phyloP scores from a whole-genome alignment of 106 monocot species.

The Acanthochlamys bracteata region DNA sequence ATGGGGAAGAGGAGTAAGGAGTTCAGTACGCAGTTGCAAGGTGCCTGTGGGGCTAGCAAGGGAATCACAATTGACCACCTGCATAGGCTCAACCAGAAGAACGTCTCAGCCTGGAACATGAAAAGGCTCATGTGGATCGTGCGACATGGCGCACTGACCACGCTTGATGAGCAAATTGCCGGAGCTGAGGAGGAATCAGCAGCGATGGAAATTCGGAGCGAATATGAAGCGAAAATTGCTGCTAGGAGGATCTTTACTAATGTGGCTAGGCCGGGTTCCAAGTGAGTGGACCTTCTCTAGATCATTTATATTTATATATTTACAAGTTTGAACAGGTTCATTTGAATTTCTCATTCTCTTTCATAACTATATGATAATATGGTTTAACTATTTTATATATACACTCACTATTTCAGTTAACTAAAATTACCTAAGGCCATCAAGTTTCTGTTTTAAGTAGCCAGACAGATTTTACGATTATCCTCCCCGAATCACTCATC shows the following conservation, averaged over 20 bases:
- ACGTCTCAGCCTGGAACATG: slow-evolving; percentile 9
- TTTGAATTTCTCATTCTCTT: too few species aligned
- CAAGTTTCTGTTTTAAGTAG: neutral
- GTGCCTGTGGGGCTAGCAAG: neutral
- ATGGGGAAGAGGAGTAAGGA: slow-evolving; percentile 28
- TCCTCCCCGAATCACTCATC: too few species aligned
- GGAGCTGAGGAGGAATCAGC: slow-evolving; percentile 22
- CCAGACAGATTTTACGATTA: too few species aligned
- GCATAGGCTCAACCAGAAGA: slow-evolving; percentile 25
- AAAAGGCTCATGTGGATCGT: slow-evolving; percentile 8
- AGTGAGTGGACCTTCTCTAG: slow-evolving; percentile 16
- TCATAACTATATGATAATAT: too few species aligned
- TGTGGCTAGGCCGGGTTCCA: slow-evolving; percentile 29
- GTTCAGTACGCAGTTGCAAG: neutral
- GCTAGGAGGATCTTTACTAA: slow-evolving; percentile 38
- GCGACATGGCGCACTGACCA: slow-evolving; percentile 17
- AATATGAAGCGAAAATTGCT: slow-evolving; percentile 36
- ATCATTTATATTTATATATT: neutral
- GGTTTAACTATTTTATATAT: too few species aligned
- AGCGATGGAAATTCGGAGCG: slow-evolving; percentile 23
- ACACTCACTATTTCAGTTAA: neutral
- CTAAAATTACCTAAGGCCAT: neutral
- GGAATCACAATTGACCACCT: slow-evolving; percentile 31
- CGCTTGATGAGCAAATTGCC: slow-evolving; percentile 31
- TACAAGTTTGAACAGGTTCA: neutral